Evolutionary conservation across 768 basidiomycete genomes (phyloP), one percentile per base, ranked within the genome.

Genomic region (Macrolepiota dolichaula): DNA sequence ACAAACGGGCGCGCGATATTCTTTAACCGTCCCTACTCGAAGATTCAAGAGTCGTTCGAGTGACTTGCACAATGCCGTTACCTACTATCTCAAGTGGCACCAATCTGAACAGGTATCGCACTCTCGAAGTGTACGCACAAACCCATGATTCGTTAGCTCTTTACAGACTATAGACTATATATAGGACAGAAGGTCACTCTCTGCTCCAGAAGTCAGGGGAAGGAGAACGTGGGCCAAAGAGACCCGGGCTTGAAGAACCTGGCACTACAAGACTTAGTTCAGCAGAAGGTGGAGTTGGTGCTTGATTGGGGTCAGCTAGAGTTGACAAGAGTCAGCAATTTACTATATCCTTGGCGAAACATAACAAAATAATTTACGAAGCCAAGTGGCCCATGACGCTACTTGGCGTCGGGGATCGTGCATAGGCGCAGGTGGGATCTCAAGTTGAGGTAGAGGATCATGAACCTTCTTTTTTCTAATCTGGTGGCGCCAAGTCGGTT

Each of bases 201-300:
- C 29, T 3, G 7, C 7, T 51, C 29, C 56, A 42, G 51, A 7
- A 54, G 55, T 22, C 47, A 58, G 35, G 52, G 58, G 55, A 55
- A 49, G 58, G 55, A 36, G 88, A 85, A 42, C 88, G 79, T 46
- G 91, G 90, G 35, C 92, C 92, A 68, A 93, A 94, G 62, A 94
- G 72, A 32, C 91, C 90, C 44, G 85, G 86, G 60, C 81, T 85
- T 40, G 75, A 73, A 52, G 74, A 76, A 12, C 80, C 81, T 29
- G 88, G 87, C 25, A 88, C 84, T 38, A 86, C 74, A 10, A 89
- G 73, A 17, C 81, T 84, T n/a, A 88, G 79, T 59, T 84, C 81
- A 55, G 79, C 72, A 2, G 84, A 81, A 4, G 84, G 80, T 19
- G 88, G 83, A 3, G 87, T 87, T 2, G 87, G 86, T 19, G 72